Evolutionary conservation across 768 basidiomycete genomes (phyloP).

Genomic region (Tylopilus plumbeoviolaceoides): DNA sequence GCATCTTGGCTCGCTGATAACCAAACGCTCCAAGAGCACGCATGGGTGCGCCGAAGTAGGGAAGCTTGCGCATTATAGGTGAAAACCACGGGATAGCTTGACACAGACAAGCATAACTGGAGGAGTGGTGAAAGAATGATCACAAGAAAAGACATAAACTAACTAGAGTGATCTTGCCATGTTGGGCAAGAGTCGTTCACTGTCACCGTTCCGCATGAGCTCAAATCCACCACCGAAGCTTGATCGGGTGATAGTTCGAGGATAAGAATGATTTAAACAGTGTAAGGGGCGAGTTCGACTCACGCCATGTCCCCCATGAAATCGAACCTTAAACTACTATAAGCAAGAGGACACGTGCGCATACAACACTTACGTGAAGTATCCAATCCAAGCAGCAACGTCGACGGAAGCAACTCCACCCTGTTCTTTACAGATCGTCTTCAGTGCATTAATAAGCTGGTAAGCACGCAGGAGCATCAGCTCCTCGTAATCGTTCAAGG

Average conservation of each 20-base stretch:
- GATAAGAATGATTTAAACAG: not conserved
- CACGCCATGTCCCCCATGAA: constrained; percentile 29
- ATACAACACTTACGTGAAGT: constrained; percentile 19
- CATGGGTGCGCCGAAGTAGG: constrained; percentile 29
- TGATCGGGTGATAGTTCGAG: not conserved
- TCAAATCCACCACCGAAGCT: constrained; percentile 40
- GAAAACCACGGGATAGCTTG: constrained; percentile 25
- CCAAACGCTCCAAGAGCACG: constrained; percentile 27
- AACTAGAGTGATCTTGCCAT: constrained; percentile 30
- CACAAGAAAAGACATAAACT: not conserved
- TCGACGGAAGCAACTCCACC: constrained; percentile 8
- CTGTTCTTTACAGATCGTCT: constrained; percentile 10
- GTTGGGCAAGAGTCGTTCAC: constrained; percentile 26
- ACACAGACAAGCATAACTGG: constrained; percentile 13
- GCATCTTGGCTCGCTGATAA: constrained; percentile 22
- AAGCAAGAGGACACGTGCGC: not conserved
- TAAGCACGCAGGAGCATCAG: constrained; percentile 19
- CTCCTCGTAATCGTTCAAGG: constrained; percentile 27
- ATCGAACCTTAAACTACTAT: constrained; percentile 16
- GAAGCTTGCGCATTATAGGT: constrained; percentile 24
- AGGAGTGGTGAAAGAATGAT: constrained; percentile 4
- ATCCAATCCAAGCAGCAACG: constrained; percentile 18
- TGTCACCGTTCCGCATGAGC: constrained; percentile 35
- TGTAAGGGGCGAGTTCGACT: constrained; percentile 6
- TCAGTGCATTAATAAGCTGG: constrained; percentile 16